These are phyloP conservation scores for Phialemoniopsis sp. DNA, from an alignment of 2,329 filamentous ascomycete genomes.

Conservation along the genomic window DNA sequence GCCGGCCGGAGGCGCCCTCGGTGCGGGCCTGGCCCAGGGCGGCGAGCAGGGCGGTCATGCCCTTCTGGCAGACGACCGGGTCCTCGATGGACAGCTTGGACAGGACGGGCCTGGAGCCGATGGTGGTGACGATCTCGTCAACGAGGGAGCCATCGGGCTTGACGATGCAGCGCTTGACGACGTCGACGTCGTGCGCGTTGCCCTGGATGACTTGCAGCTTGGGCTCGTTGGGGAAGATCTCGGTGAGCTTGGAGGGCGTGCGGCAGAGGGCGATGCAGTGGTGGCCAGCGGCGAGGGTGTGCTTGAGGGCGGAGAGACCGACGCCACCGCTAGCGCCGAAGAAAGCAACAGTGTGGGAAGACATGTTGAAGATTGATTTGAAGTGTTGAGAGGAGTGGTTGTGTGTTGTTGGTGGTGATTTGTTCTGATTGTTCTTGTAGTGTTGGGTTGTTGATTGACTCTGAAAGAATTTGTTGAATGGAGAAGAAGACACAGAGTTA, in stretches of 20 bases:
- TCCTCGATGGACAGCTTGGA: constrained; percentile 34
- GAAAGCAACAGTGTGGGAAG: constrained; percentile 40
- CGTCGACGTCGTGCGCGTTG: constrained; percentile 36
- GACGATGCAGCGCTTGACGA: constrained; percentile 30
- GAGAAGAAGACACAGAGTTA: no score
- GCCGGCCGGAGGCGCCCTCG: constrained; percentile 18
- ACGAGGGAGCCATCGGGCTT: constrained; percentile 25
- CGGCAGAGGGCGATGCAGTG: constrained; percentile 45
- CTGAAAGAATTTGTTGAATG: no score
- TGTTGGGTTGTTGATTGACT: no score
- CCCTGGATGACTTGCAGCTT: constrained; percentile 41
- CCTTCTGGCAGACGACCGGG: constrained; percentile 41
- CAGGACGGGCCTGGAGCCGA: constrained; percentile 34
- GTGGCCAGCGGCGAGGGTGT: constrained; percentile 38
- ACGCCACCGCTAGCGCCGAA: constrained; percentile 49
- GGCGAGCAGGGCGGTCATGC: constrained; percentile 34
- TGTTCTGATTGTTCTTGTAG: no score
- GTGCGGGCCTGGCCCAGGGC: constrained; percentile 26
- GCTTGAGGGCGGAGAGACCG: constrained; percentile 40
- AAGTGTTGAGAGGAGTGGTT: constrained; percentile 6
- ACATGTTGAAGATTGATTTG: constrained; percentile 4
- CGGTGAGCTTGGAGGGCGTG: constrained; percentile 41
- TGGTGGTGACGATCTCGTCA: constrained; percentile 40
- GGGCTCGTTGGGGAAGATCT: constrained; percentile 22
- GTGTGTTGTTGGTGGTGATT: no score